Conservation (phyloP, 345 rosid species). For the Raphanus raphanistrum region DNA sequence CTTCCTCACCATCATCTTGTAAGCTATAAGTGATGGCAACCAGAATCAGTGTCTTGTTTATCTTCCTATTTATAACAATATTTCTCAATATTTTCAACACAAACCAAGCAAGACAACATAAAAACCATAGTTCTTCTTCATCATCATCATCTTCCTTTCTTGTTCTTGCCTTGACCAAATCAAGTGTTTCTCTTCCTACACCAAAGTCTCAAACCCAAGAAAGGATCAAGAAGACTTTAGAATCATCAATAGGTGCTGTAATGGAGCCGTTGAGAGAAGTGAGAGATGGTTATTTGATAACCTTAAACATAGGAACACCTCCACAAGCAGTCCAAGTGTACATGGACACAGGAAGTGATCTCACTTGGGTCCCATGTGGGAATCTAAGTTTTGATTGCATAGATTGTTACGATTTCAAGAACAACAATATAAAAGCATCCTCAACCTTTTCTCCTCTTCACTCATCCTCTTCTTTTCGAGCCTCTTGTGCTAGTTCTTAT, state of each 20-base stretch:
- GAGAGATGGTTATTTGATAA: slow-evolving; percentile 75
- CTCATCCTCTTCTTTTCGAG: slow-evolving; percentile 62
- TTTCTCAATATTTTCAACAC: slow-evolving; percentile 26
- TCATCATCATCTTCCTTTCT: slow-evolving; percentile 35
- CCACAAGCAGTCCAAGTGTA: slow-evolving; percentile 68
- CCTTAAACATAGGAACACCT: slow-evolving; percentile 75
- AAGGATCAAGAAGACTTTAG: slow-evolving; percentile 32
- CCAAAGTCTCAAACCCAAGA: slow-evolving; percentile 39
- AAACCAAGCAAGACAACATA: slow-evolving; percentile 42
- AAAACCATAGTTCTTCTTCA: slow-evolving; percentile 31
- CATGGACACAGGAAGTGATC: slow-evolving; percentile 92
- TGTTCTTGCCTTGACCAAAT: slow-evolving; percentile 54
- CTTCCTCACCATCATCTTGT: slow-evolving; percentile 3
- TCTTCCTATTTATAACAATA: slow-evolving; percentile 17
- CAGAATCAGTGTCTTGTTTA: slow-evolving; percentile 31
- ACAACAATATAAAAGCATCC: slow-evolving; percentile 36
- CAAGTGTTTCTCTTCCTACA: slow-evolving; percentile 43
- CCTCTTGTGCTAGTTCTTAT: slow-evolving; percentile 54
- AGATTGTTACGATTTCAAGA: slow-evolving; percentile 64
- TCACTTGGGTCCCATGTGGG: slow-evolving; percentile 92
- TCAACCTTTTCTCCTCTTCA: slow-evolving; percentile 58
- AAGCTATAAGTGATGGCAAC: slow-evolving; percentile 17
- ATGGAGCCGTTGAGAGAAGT: slow-evolving; percentile 64
- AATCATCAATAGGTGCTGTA: slow-evolving; percentile 34
- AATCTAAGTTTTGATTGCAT: slow-evolving; percentile 70